Evolutionary conservation across 371 early-diverging fungal genomes (phyloP).

Genomic region (Batkoa obscura): DNA sequence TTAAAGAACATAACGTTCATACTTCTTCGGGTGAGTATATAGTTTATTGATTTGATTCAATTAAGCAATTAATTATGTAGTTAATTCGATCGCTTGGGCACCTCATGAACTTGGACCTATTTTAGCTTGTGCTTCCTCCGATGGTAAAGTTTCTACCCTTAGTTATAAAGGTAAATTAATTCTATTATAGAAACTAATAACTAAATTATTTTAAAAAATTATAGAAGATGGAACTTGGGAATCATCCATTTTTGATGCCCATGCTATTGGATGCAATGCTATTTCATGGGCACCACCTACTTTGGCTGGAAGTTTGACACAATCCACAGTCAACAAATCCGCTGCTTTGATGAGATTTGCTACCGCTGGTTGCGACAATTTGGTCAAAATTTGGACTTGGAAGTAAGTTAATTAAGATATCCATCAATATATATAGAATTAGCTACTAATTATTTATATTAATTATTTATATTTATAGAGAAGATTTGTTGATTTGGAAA

Average conservation of each 20-base stretch:
- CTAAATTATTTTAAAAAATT: neutral
- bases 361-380: conserved; percentile 89
- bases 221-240: conserved; percentile 72
- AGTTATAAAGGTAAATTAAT: conserved; percentile 24
- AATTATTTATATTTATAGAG: conserved; percentile 15
- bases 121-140: conserved; percentile 88
- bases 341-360: conserved; percentile 54
- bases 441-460: no score
- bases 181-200: no score
- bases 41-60: neutral
- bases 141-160: conserved; percentile 79
- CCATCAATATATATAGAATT: no score
- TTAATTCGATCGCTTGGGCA: conserved; percentile 91
- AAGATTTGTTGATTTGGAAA: conserved; percentile 52
- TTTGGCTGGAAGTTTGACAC: conserved; percentile 61
- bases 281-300: conserved; percentile 90
- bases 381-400: conserved; percentile 84
- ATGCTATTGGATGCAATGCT: conserved; percentile 81
- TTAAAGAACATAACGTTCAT: conserved; percentile 79
- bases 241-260: conserved; percentile 54
- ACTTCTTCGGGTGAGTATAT: conserved; percentile 52
- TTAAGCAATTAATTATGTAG: conserved; percentile 15
- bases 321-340: conserved; percentile 16
- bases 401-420: conserved; percentile 11
- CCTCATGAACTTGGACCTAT: conserved; percentile 91